Conservation (phyloP, 345 rosid species). For the Bruguiera gymnorhiza region DNA sequence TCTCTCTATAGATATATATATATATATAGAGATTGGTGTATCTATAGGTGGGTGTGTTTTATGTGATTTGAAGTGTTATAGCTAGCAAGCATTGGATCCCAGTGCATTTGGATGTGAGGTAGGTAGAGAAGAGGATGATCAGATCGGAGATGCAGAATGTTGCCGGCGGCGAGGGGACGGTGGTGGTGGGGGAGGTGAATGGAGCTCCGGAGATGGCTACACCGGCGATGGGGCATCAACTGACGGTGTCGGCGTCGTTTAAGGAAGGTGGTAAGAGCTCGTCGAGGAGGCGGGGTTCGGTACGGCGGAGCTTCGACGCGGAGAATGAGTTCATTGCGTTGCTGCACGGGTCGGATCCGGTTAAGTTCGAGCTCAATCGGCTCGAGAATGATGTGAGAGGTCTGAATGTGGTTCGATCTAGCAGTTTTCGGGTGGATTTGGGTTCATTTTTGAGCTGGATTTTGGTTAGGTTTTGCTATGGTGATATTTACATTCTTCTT, state of each 20-base stretch:
- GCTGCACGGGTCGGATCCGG: conserved; percentile 99
- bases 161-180: conserved; percentile 27
- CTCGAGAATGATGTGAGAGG: conserved; percentile 99
- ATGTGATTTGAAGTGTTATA: background rate
- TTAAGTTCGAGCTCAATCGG: conserved; percentile 91
- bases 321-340: conserved; percentile 81
- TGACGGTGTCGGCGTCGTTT: conserved; percentile 60
- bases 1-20: background rate
- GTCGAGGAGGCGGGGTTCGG: conserved; percentile 63
- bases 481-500: conserved; percentile 1
- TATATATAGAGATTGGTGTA: background rate
- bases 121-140: background rate
- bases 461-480: conserved; percentile 21
- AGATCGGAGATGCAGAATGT: conserved; percentile 33
- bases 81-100: conserved; percentile 13
- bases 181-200: conserved; percentile 21
- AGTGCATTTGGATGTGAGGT: conserved; percentile 20
- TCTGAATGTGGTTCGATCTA: conserved; percentile 72
- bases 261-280: conserved; percentile 58
- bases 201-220: conserved; percentile 16
- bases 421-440: conserved; percentile 27
- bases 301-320: conserved; percentile 84
- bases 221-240: conserved; percentile 30
- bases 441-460: conserved; percentile 19
- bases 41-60: background rate